A percentile compares a stretch with the other conserved stretches of the same genome.
Evolutionary conservation across 768 basidiomycete species (phyloP).

Genomic region (Termitomyces sp.): DNA sequence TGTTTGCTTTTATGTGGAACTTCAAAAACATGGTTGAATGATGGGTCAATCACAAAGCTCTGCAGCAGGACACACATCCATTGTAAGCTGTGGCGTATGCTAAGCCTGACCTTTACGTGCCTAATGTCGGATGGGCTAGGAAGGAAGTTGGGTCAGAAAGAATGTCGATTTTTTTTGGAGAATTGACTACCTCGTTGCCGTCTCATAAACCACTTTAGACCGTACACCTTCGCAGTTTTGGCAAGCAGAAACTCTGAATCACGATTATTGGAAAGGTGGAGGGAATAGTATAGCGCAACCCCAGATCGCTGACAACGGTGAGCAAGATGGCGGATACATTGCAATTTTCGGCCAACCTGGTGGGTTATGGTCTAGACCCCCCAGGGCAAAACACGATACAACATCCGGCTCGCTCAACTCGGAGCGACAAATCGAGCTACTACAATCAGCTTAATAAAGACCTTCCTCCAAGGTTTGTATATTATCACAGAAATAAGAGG

Average conservation of each 20-base stretch:
- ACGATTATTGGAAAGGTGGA: not conserved
- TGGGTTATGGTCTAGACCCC: too few species aligned
- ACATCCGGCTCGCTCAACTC: not conserved
- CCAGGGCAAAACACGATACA: not conserved
- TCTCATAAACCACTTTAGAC: not conserved
- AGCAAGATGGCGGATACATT: not conserved
- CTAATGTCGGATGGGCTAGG: too few species aligned
- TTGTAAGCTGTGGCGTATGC: not conserved
- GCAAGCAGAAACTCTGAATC: not conserved
- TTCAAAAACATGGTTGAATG: not conserved
- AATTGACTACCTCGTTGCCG: not conserved
- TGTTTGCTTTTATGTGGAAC: not conserved
- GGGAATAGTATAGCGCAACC: too few species aligned
- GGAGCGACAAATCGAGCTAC: too few species aligned
- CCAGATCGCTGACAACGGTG: not conserved
- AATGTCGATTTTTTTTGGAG: too few species aligned
- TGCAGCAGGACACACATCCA: not conserved
- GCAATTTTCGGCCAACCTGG: not conserved
- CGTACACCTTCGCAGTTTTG: not conserved
- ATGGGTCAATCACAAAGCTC: not conserved
- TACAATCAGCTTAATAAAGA: not conserved
- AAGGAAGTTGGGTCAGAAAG: not conserved
- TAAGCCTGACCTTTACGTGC: too few species aligned
- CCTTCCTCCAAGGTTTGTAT: not conserved
- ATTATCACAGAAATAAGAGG: not conserved